Evolutionary conservation across 495 filamentous ascomycete genomes (phyloP), one percentile per base, ranked within the genome.

Genomic region (Annulohypoxylon nitens): DNA sequence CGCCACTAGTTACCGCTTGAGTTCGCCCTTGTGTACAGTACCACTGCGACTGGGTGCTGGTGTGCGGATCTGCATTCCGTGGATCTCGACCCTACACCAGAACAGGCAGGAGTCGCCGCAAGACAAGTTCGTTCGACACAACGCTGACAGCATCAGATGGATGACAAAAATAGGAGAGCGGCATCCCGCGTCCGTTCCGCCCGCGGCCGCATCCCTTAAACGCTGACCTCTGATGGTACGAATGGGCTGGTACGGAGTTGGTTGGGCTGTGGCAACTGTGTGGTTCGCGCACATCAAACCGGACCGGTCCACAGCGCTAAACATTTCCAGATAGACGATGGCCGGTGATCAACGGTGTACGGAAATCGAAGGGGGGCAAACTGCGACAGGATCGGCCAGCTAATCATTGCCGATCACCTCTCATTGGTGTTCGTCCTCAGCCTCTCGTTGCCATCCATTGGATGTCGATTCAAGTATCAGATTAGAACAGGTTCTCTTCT

Each of bases 231-330:
- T 50, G 6, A 41, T 36, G 45, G 61, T 33, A 37, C 48, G 39
- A 45, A 26, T 9, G 5, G 30, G 30, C 30, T 30, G 30, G 30
- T 30, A 33, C 37, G 16, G 57, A 7, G 14, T 50, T 64, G 33
- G 58, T 73, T 74, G 71, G 66, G 54, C 51, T 14, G 33, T 37
- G 57, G 25, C 20, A 55, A 48, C 39, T 43, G 39, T 43, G 39
- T 43, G 39, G 39, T 43, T 43, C 39, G 71, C 55, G 71, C 41
- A 66, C 67, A 70, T 74, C 71, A 70, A 74, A 74, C 71, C 62
- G 71, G 67, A 5, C 67, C 67, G 71, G 47, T 64, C 67, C 67
- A 74, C 59, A 63, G 41, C 30, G 43, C 39, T 37, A 60, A 39
- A 61, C 47, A 51, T 70, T 66, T 51, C 2, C 0, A 45, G 37